Conservation (phyloP, 768 basidiomycete genomes). For the Lentinula sp. region DNA sequence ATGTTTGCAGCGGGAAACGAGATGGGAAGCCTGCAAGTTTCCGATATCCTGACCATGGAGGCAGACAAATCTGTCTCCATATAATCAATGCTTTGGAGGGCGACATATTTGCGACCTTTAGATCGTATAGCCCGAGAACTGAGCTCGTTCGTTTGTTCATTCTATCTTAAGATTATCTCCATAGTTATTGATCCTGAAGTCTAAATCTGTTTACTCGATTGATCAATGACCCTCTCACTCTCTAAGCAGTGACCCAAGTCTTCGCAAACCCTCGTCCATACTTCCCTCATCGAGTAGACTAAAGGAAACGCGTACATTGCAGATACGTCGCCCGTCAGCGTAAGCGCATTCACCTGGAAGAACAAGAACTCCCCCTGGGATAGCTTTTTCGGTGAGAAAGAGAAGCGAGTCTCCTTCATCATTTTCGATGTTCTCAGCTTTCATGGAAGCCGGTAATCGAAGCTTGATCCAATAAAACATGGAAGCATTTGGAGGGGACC, state of each 20-base stretch:
- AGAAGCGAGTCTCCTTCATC: constrained; percentile 2
- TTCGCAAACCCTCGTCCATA: constrained; percentile 6
- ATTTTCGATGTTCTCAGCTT: background rate
- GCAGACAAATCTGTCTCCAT: too few species aligned
- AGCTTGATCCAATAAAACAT: constrained; percentile 74
- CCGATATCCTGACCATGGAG: too few species aligned
- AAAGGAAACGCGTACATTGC: constrained; percentile 7
- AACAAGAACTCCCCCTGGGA: constrained; percentile 4
- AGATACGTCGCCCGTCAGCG: constrained; percentile 3
- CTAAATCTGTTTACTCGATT: too few species aligned
- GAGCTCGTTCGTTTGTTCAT: too few species aligned
- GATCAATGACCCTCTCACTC: background rate
- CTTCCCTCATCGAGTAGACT: constrained; percentile 4
- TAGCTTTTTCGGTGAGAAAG: constrained; percentile 4
- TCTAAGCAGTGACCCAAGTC: background rate
- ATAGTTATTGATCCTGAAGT: too few species aligned
- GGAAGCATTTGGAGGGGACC: constrained; percentile 64
- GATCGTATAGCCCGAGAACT: too few species aligned
- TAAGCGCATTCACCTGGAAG: constrained; percentile 4
- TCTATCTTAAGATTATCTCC: too few species aligned
- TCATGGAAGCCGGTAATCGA: background rate
- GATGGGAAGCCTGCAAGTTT: too few species aligned
- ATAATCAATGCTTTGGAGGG: too few species aligned
- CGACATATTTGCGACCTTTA: too few species aligned
- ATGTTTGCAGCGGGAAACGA: too few species aligned